These are phyloP conservation scores for Aspergillus nidulans DNA, from an alignment of 495 filamentous ascomycete species.

Conservation along the genomic window DNA sequence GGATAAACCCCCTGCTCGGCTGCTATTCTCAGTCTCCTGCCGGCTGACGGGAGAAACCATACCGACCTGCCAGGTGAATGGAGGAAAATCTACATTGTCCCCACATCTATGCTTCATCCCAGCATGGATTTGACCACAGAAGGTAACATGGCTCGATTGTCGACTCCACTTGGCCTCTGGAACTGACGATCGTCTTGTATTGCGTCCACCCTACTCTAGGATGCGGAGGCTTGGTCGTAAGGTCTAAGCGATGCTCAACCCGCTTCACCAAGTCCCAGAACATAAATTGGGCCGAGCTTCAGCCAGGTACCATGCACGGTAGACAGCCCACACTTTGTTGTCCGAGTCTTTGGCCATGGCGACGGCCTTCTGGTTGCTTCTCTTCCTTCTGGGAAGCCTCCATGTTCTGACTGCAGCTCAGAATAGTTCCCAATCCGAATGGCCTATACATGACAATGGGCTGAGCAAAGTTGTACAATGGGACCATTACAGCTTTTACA, in stretches of 20 bases:
- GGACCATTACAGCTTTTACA: slow-evolving; percentile 56
- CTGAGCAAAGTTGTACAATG: slow-evolving; percentile 49
- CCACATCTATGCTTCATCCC: neutral
- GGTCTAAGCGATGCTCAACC: neutral
- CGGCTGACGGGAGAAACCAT: slow-evolving; percentile 11
- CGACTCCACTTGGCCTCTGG: neutral
- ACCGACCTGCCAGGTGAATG: slow-evolving; percentile 13
- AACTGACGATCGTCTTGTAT: neutral
- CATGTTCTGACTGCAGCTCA: slow-evolving; percentile 18
- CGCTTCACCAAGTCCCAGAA: neutral
- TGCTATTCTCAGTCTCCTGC: neutral
- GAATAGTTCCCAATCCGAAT: slow-evolving; percentile 22
- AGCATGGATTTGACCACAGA: neutral
- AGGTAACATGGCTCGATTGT: neutral
- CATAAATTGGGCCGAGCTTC: slow-evolving; percentile 1
- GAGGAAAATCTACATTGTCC: slow-evolving; percentile 15
- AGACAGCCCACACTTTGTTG: neutral
- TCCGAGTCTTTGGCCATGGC: slow-evolving; percentile 9
- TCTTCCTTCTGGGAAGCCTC: slow-evolving; percentile 16
- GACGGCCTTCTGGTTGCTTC: slow-evolving; percentile 10
- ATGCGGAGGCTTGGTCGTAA: neutral
- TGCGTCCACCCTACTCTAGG: neutral
- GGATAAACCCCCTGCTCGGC: neutral
- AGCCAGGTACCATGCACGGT: neutral
- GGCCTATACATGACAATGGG: slow-evolving; percentile 49